phyloP scores from a whole-genome alignment of 305 asterid genomes.

The Fraxinus ornus region DNA sequence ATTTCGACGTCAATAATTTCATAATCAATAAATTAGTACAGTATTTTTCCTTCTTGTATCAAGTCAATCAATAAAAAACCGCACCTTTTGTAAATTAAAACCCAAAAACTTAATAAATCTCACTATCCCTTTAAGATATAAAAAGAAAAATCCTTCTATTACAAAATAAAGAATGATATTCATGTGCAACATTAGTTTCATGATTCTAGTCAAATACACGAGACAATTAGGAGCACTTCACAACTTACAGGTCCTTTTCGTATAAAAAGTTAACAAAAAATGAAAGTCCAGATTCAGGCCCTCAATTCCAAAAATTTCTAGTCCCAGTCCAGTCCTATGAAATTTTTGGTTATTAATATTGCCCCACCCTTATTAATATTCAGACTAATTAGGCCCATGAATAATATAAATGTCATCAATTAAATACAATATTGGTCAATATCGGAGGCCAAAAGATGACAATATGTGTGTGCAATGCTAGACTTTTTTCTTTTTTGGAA shows the following conservation, averaged over 20 bases:
- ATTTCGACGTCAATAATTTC: not conserved
- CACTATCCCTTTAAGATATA: too few relatives aligned
- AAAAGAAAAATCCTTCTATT: not conserved
- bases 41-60: not conserved
- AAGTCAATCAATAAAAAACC: not conserved
- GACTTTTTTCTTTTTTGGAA: not conserved
- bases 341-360: not conserved
- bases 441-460: constrained; percentile 34
- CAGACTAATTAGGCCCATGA: not conserved
- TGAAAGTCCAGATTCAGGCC: constrained; percentile 38
- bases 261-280: not conserved
- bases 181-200: not conserved
- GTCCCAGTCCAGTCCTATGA: constrained; percentile 17
- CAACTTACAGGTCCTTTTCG: not conserved
- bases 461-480: constrained; percentile 27
- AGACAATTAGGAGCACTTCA: constrained; percentile 14
- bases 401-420: not conserved
- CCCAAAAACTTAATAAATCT: too few relatives aligned
- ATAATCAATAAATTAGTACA: too few relatives aligned
- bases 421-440: constrained; percentile 7
- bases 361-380: too few relatives aligned
- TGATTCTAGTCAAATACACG: constrained; percentile 16
- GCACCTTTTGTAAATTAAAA: not conserved
- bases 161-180: not conserved
- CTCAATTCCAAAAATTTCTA: not conserved